Evolutionary conservation across 176 grass and related monocot genomes (phyloP), one percentile per base, ranked within the genome.

Genomic region (Pharus latifolius): DNA sequence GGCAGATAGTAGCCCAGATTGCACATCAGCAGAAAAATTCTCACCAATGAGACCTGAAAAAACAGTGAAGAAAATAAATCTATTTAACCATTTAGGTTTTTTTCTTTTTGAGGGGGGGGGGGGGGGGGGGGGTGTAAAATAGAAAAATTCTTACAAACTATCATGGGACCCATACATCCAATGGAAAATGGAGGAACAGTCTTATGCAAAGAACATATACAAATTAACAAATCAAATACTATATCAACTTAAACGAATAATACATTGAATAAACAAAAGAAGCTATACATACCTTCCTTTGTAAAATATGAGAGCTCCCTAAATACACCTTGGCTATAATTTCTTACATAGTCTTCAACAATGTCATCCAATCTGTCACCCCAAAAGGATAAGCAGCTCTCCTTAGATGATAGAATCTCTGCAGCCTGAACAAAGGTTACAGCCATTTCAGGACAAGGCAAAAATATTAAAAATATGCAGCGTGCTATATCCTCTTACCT

Each of bases 331-430:
- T 79, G 7, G 12, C 44, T 67, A 73, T 88, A 96, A 31, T 78
- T 81, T 83, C 50, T 85, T 67, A 82, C 10, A 54, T 56, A 73
- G 48, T 70, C 37, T 6, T 96, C 91, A 64, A 65, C 38, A 38
- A 50, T 56, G 57, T 67, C 69, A 81, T 96, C 69, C 50, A 76
- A 27, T 28, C 47, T 57, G 69, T 85, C 77, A 31, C 78, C 81
- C 87, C 84, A 91, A 67, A 91, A 96, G 35, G 65, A 85, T 34
- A 87, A 13, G 49, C 69, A 73, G 8, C 26, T 87, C 71, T 80
- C 65, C 3, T 60, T 77, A 2, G 14, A 41, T 59, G 87, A 85
- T 44, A 80, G 77, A 59, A 80, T 7, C 53, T 96, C 81, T 52
- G 87, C 91, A 76, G 87, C 91, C 91, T 96, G 81, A 60, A 75